Evolutionary conservation across 257 asterid species (phyloP).

Genomic region (Solanum sitiens): DNA sequence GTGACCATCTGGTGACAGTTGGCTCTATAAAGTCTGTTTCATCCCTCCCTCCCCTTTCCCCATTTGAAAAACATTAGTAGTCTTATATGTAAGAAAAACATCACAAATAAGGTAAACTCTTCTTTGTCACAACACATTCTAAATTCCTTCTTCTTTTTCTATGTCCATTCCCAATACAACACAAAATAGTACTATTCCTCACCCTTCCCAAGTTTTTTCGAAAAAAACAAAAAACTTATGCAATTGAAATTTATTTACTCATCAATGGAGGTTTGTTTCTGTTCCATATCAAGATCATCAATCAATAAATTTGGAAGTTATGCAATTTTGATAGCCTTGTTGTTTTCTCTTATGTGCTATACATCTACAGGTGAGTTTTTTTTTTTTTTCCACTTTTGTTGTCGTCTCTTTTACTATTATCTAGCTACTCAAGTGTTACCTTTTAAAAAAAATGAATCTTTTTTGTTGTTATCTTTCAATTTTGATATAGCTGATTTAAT

Average conservation of each 20-base stretch:
- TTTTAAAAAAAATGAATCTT: background rate
- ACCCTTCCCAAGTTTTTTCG: background rate
- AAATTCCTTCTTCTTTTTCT: background rate
- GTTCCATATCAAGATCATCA: background rate
- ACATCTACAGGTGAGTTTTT: slow-evolving; percentile 11
- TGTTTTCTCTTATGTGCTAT: slow-evolving; percentile 7
- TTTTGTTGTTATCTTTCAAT: background rate
- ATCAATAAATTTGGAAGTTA: background rate
- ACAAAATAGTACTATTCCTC: background rate
- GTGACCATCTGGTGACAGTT: background rate
- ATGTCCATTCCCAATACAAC: background rate
- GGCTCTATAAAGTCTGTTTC: background rate
- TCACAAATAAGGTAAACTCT: background rate
- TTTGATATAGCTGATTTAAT: background rate
- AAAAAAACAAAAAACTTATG: background rate
- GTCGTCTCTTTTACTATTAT: background rate
- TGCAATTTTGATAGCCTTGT: background rate
- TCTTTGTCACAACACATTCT: background rate
- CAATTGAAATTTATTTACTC: background rate
- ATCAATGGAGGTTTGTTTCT: slow-evolving; percentile 2
- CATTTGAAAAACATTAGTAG: background rate
- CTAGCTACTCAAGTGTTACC: background rate
- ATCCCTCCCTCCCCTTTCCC: background rate
- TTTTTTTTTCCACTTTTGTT: background rate
- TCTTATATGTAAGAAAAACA: background rate